Evolutionary conservation across 352 stramenopile genomes (phyloP), one percentile per base, ranked within the genome.

Genomic region (Pythium monospermum): DNA sequence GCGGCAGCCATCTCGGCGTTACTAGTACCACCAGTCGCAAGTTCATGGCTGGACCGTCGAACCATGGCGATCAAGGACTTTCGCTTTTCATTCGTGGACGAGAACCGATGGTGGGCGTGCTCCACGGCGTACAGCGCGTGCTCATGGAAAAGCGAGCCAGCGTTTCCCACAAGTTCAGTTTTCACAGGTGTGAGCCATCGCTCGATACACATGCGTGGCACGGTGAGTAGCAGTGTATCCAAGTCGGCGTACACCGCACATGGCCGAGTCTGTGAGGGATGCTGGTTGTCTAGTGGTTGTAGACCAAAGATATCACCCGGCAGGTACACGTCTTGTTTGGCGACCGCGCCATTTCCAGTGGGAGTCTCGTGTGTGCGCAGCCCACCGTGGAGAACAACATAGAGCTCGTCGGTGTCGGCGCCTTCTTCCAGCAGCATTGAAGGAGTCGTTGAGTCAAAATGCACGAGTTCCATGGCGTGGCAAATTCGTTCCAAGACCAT

Each of bases 401-500:
- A 61, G n/a, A 73, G 26, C 16, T 53, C 45, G 4, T 68, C 26
- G 21, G 75, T 62, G 1, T 57, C 18, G 3, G 64, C 45, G 4
- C 68, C 68, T 52, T 33, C 56, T 33, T 16, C 68, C 11, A 33
- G 72, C 25, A 45, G 59, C 25, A 27, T 28, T 23, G 11, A 58
- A 35, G 2, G 49, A 10, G 6, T 50, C n/a, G 23, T 18, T 3
- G 27, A 26, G 2, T 37, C 28, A 35, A 62, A 69, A 3, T 71
- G 59, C 3, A 57, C 52, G 1, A 77, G 32, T 27, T 81, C 53
- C 51, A 86, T 70, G 18, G 61, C 54, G 41, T 83, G 59, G 27
- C 63, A 71, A 6, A 87, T 35, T 1, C 76, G 64, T 25, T 85
- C 76, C 13, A 85, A 49, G 6, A 84, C 68, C 10, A 83, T 37